Base-by-base conservation (phyloP, 441 rosid genomes). In the Pelargonium citronellum region DNA sequence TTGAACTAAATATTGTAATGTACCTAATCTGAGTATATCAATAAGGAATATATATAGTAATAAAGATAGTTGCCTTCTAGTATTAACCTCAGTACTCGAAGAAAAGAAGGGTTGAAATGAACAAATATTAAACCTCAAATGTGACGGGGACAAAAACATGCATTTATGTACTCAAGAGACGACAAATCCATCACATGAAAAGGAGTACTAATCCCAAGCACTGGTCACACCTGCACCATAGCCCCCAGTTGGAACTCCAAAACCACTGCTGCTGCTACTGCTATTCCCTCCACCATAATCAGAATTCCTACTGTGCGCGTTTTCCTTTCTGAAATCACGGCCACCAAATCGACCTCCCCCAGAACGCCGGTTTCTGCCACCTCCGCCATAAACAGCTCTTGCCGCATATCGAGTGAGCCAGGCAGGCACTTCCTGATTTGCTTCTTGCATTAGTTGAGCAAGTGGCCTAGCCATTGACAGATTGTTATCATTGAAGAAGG, bases 391-490 rank as follows among this genome's bases (percentile, higher is more conserved):
- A 4, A 87, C 80, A 20, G 96, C 71, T 39, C 93, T 94, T 1
- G 88, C 78, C 46, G 97, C 87, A 64, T 82, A 87, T 5, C 87
- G 91, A 49, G 89, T 69, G 64, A 91, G 92, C 97, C 98, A 94
- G 24, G 79, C 83, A 71, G 96, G 99, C 53, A 94, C 97, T 84
- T 91, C 99, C 75, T 94, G 99, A 69, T 90, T 94, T 37, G 96
- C 75, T 82, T 94, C 96, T 81, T 87, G 92, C 98, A 94, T 94
- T 75, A 91, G 77, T 12, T 91, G 96, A 0, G 88, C 66, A 44
- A 91, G 78, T 9, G 87, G 44, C 84, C 77, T 90, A 4, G 98
- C 96, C 85, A 94, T 24, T 6, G 96, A 87, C 41, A 81, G 46
- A 77, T 87, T 94, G 78, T 83, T 82, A 34, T 91, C 98, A 37